phyloP scores from a whole-genome alignment of 2,329 filamentous ascomycete species.

The Talaromyces sp. region DNA sequence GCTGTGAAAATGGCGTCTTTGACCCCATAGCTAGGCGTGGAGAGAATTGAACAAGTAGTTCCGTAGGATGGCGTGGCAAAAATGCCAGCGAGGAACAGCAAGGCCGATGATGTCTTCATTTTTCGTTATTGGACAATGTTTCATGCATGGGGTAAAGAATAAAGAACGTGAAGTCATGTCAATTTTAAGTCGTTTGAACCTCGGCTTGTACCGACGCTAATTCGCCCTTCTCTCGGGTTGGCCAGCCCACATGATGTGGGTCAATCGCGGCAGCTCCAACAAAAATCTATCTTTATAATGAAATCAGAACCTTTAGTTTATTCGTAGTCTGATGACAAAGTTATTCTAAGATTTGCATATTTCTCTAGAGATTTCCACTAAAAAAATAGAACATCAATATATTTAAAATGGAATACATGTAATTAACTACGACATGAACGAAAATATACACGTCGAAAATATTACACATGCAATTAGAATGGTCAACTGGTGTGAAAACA shows the following conservation, averaged over 20 bases:
- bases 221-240: not conserved
- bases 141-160: not conserved
- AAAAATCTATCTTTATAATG: not conserved
- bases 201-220: not conserved
- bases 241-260: not conserved
- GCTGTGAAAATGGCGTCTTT: conserved; percentile 4
- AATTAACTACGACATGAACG: no score
- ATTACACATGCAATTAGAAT: no score
- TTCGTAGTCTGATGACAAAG: no score
- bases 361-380: no score
- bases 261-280: not conserved
- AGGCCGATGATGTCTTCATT: not conserved
- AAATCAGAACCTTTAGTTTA: no score
- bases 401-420: no score
- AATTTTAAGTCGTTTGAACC: not conserved
- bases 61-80: not conserved
- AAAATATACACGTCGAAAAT: no score
- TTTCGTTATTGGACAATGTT: not conserved
- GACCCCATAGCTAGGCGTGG: conserved; percentile 2
- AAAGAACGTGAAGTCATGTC: not conserved
- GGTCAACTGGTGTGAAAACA: no score
- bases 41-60: not conserved
- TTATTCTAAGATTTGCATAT: no score
- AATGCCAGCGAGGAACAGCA: not conserved
- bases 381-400: no score